Conservation (phyloP, 352 stramenopile species). For the Aphanomyces euteiches region DNA sequence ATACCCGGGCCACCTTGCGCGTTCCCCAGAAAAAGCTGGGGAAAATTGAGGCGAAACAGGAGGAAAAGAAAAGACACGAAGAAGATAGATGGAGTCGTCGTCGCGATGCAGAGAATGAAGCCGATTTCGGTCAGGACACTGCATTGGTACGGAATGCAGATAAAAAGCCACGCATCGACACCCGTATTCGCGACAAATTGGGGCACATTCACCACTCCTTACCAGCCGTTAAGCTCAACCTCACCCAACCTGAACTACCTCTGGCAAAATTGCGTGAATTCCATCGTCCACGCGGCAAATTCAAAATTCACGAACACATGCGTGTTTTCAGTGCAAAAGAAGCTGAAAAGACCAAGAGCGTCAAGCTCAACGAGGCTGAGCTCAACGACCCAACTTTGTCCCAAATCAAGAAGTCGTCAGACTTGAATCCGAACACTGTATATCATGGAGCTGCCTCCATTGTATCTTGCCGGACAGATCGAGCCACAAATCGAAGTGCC, state of each 20-base stretch:
- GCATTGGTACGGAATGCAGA: conserved; percentile 53
- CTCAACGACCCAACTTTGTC: conserved; percentile 25
- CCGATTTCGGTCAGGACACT: conserved; percentile 73
- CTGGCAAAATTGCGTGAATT: conserved; percentile 80
- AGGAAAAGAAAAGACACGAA: conserved; percentile 68
- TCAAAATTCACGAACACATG: conserved; percentile 81
- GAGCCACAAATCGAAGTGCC: conserved; percentile 81
- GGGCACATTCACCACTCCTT: conserved; percentile 79
- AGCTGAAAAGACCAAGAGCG: conserved; percentile 53
- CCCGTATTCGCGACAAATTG: conserved; percentile 80
- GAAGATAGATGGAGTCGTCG: too few relatives aligned
- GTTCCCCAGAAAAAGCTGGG: conserved; percentile 82
- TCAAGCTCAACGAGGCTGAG: conserved; percentile 22
- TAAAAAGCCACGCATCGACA: conserved; percentile 77
- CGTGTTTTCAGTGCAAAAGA: conserved; percentile 55
- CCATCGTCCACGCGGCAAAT: conserved; percentile 75
- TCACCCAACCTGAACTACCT: conserved; percentile 79
- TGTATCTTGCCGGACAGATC: conserved; percentile 75
- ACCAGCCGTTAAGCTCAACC: conserved; percentile 79
- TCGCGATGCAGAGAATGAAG: too few relatives aligned
- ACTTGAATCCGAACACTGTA: too few relatives aligned
- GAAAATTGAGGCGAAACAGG: conserved; percentile 63
- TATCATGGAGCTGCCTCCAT: conserved; percentile 69
- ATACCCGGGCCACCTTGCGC: conserved; percentile 70
- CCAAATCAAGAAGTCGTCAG: too few relatives aligned